A percentile compares a stretch with the other conserved stretches of the same genome.
Evolutionary conservation across 768 basidiomycete genomes (phyloP).

Genomic region (Rhodocollybia butyracea): DNA sequence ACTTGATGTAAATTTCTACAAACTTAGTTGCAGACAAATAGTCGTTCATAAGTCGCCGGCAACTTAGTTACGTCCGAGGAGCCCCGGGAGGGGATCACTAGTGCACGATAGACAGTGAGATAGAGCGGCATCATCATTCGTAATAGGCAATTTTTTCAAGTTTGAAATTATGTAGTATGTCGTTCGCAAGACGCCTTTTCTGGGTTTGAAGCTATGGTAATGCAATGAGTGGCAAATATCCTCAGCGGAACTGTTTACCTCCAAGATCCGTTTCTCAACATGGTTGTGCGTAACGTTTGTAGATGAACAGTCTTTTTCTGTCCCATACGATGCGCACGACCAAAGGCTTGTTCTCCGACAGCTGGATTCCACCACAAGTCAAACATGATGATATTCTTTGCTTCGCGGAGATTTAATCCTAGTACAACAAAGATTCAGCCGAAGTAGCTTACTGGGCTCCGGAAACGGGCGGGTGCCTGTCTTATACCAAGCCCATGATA

Average conservation of each 20-base stretch:
- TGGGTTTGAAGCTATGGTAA: slow-evolving; percentile 72
- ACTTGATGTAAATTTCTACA: too few relatives aligned
- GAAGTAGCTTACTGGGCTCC: too few relatives aligned
- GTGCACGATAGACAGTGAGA: too few relatives aligned
- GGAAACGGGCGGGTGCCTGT: too few relatives aligned
- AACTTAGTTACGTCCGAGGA: too few relatives aligned
- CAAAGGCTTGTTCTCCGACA: slow-evolving; percentile 91
- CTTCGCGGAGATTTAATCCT: slow-evolving; percentile 89
- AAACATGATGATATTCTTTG: slow-evolving; percentile 91
- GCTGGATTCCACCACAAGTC: slow-evolving; percentile 97
- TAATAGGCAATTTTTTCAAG: slow-evolving; percentile 70
- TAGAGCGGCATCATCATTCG: too few relatives aligned
- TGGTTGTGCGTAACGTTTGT: slow-evolving; percentile 84
- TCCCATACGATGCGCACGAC: slow-evolving; percentile 86
- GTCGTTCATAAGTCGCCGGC: too few relatives aligned
- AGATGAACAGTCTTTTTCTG: slow-evolving; percentile 81
- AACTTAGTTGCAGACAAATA: too few relatives aligned
- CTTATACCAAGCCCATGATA: too few relatives aligned
- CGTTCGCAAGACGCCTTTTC: slow-evolving; percentile 80
- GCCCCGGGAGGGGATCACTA: too few relatives aligned
- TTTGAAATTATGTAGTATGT: slow-evolving; percentile 85
- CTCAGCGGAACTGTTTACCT: slow-evolving; percentile 38
- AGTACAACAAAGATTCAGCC: not conserved
- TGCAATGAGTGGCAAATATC: not conserved
- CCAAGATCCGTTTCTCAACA: slow-evolving; percentile 84